phyloP scores from a whole-genome alignment of 1,284 basidiomycete genomes.

The Phaffia rhodozyma region DNA sequence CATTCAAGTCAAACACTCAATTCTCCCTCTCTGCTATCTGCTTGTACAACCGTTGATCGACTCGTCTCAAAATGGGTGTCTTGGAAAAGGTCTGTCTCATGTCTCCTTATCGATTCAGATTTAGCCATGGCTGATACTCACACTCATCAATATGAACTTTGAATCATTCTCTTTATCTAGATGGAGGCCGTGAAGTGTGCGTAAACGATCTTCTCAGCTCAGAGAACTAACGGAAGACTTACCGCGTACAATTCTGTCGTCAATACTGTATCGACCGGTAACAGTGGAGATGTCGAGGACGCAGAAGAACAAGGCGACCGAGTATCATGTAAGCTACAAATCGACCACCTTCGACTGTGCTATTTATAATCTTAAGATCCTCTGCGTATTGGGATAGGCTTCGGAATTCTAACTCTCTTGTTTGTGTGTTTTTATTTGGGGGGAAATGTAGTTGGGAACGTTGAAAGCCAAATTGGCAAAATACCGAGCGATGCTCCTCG shows the following conservation, averaged over 20 bases:
- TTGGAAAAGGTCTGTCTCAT: slow-evolving; percentile 58
- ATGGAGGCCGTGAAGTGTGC: slow-evolving; percentile 88
- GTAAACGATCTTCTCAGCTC: slow-evolving; percentile 23
- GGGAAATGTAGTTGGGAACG: slow-evolving; percentile 72
- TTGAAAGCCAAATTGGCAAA: slow-evolving; percentile 84
- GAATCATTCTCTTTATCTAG: slow-evolving; percentile 34
- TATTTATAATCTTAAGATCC: slow-evolving; percentile 34
- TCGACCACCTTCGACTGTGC: not conserved
- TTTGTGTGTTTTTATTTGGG: slow-evolving; percentile 44
- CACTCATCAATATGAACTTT: no score
- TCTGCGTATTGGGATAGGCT: slow-evolving; percentile 21
- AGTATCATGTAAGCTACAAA: not conserved
- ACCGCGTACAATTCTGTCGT: slow-evolving; percentile 7
- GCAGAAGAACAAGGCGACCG: slow-evolving; percentile 60
- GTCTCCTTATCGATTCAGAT: not conserved
- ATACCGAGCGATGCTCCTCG: slow-evolving; percentile 78
- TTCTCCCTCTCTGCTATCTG: not conserved
- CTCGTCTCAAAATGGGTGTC: slow-evolving; percentile 54
- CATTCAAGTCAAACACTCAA: no score
- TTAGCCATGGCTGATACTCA: not conserved
- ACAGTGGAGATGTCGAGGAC: slow-evolving; percentile 90
- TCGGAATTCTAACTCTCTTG: slow-evolving; percentile 4
- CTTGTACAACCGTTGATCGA: not conserved
- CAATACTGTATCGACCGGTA: not conserved
- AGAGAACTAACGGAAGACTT: not conserved